A percentile compares a stretch with the other conserved stretches of the same genome.
These are phyloP conservation scores for Populus tremula DNA, from an alignment of 345 rosid species.

Conservation along the genomic window DNA sequence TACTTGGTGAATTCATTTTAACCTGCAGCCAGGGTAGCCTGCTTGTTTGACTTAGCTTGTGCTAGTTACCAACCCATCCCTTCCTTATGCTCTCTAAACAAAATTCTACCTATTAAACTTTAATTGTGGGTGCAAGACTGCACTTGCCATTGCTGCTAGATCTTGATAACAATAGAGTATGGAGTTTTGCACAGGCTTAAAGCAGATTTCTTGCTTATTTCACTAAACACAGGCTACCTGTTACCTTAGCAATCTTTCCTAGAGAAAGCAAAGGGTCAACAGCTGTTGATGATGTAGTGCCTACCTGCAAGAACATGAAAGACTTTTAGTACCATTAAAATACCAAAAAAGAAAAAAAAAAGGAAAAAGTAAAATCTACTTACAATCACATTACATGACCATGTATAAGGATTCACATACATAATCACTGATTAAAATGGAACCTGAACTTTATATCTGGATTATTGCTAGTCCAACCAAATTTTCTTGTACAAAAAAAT, in stretches of 20 bases:
- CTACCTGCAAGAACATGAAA: constrained; percentile 49
- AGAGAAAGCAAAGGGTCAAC: constrained; percentile 68
- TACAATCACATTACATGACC: background rate
- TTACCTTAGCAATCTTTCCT: constrained; percentile 69
- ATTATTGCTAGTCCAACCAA: background rate
- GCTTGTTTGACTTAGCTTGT: background rate
- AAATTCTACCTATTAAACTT: background rate
- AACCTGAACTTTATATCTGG: background rate
- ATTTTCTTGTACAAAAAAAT: background rate
- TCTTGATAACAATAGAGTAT: background rate
- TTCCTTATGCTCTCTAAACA: background rate
- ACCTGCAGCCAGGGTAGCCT: background rate
- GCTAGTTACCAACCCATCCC: background rate
- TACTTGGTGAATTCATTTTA: background rate
- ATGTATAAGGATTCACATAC: constrained; percentile 1
- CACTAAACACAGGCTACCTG: constrained; percentile 1
- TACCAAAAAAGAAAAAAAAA: too few species aligned
- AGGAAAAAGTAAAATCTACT: background rate
- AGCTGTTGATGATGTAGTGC: constrained; percentile 86
- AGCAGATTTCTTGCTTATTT: background rate
- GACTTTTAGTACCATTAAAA: background rate
- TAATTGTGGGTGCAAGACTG: background rate
- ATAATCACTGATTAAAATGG: background rate
- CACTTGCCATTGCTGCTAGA: background rate
- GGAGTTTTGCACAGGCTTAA: background rate